Base-by-base conservation (phyloP, 2,329 filamentous ascomycete genomes). In the Domatiomyces catenatus region DNA sequence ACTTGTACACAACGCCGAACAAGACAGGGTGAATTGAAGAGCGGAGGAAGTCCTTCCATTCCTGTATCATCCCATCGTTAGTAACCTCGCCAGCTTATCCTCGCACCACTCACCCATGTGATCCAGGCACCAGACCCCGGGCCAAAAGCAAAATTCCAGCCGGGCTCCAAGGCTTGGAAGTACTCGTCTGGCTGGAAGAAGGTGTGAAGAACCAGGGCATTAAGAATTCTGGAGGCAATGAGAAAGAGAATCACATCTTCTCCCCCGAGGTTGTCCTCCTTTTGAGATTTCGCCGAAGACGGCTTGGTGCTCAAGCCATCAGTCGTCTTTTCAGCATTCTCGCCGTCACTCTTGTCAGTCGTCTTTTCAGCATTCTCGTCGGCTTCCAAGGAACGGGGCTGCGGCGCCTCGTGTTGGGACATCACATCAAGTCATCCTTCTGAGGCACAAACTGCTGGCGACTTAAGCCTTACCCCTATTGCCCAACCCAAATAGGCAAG, bases 131-230 rank as follows among this genome's bases (percentile, higher is more conserved):
- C 84, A 44, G 46, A 46, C 17, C 53, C 51, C 66, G 82, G 84
- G 19, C 89, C 89, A 73, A 94, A 95, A 2, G 85, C 84, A 50
- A 92, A 75, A 60, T 81, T 74, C 89, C 90, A 96, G 58, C 92
- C 92, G 49, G 92, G 90, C 70, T 98, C 92, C 44, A 96, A 77
- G 1, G 88, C 84, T 64, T 98, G 92, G 63, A 92, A 98, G 71
- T 86, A 96, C 67, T 98, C 92, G 71, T 98, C 92, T 24, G 92
- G 92, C 67, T 98, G 92, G 70, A 98, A 98, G 66, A 95, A 98
- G 18, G 92, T 96, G 57, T 78, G 74, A 51, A 93, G 73, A 55
- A 75, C 79, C 59, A 92, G 73, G 28, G 87, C 81, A 69, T 94
- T 94, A 64, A 85, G 66, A 56, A 90, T 75, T 50, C 92, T 86